phyloP scores from a whole-genome alignment of 2,329 filamentous ascomycete genomes.

The Penicillium sp. region DNA sequence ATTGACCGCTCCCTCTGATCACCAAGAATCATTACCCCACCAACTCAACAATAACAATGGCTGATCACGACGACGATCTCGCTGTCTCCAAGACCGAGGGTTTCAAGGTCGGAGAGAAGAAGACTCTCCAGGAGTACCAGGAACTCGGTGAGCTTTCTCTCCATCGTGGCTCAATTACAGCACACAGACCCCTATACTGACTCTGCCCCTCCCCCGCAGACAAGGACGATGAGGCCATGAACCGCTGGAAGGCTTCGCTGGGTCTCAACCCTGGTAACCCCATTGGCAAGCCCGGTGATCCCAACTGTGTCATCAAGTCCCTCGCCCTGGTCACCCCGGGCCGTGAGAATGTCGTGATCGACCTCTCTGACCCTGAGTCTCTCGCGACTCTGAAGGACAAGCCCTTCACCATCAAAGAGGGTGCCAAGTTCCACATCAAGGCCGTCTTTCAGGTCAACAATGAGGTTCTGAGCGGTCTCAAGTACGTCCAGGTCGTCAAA shows the following conservation, averaged over 20 bases:
- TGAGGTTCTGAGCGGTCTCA: conserved; percentile 89
- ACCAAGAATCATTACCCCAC: conserved; percentile 16
- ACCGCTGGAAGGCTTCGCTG: conserved; percentile 96
- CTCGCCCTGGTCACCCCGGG: conserved; percentile 84
- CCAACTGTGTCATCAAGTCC: conserved; percentile 88
- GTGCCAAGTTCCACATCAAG: conserved; percentile 89
- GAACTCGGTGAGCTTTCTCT: conserved; percentile 70
- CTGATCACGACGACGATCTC: conserved; percentile 75
- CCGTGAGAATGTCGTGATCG: conserved; percentile 81
- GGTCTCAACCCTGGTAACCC: conserved; percentile 72
- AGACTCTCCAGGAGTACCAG: conserved; percentile 91
- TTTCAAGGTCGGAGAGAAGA: conserved; percentile 99
- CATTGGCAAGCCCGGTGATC: conserved; percentile 74
- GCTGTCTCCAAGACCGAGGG: conserved; percentile 85
- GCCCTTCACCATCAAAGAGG: conserved; percentile 98
- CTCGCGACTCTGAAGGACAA: conserved; percentile 79
- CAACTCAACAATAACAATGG: conserved; percentile 52
- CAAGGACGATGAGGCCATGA: conserved; percentile 83
- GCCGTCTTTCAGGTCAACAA: conserved; percentile 94
- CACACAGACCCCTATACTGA: conserved; percentile 1
- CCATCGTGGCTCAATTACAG: background rate
- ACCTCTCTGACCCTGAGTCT: conserved; percentile 71
- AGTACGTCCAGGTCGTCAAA: conserved; percentile 94
- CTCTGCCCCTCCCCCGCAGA: conserved; percentile 45
- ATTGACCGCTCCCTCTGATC: background rate